A percentile compares a stretch with the other conserved stretches of the same genome.
phyloP scores from a whole-genome alignment of 768 basidiomycete genomes.

The Phanerodontia chrysosporium region DNA sequence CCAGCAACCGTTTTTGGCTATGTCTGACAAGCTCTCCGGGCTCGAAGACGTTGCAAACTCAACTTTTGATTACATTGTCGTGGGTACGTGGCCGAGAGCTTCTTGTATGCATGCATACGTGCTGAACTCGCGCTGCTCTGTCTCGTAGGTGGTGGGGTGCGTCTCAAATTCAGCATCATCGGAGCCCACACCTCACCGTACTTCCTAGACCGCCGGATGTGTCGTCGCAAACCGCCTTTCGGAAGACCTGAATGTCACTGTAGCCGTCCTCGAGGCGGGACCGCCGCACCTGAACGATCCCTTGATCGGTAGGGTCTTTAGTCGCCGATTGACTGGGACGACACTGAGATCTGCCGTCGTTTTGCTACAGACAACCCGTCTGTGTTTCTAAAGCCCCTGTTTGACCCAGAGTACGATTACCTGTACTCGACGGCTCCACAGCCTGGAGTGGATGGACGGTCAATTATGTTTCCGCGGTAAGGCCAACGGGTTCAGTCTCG shows the following conservation, averaged over 20 bases:
- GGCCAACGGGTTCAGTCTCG: neutral
- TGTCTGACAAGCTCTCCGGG: neutral
- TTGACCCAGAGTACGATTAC: constrained; percentile 15
- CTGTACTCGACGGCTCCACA: constrained; percentile 14
- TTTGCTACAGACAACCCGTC: neutral
- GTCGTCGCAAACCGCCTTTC: neutral
- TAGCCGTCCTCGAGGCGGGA: constrained; percentile 2
- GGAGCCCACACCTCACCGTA: neutral
- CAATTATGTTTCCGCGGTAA: neutral
- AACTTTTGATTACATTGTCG: constrained; percentile 7
- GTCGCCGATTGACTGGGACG: neutral
- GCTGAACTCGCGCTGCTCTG: too few relatives aligned
- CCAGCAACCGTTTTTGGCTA: too few relatives aligned
- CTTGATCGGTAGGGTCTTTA: neutral
- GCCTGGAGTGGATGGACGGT: neutral
- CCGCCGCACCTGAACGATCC: neutral
- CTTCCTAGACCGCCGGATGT: constrained; percentile 14
- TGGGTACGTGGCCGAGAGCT: neutral
- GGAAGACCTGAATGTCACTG: neutral
- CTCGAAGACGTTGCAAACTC: neutral
- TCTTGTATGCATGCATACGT: neutral
- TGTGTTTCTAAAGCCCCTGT: neutral
- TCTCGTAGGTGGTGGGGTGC: neutral
- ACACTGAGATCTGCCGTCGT: too few relatives aligned
- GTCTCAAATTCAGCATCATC: neutral